Evolutionary conservation across 306 rosid genomes (phyloP).

Genomic region (Geum urbanum): DNA sequence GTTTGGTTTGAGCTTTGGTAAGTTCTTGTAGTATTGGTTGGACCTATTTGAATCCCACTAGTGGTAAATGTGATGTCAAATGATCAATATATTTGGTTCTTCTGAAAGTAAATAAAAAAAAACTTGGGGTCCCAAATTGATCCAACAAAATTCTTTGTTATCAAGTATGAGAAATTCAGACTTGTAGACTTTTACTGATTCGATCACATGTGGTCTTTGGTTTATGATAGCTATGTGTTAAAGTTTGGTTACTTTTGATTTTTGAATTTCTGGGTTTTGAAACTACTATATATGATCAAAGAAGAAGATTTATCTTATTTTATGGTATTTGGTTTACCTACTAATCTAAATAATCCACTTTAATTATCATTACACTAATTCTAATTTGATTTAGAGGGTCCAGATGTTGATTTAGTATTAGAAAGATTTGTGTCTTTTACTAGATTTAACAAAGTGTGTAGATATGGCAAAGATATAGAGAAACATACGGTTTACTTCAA

Average conservation of each 20-base stretch:
- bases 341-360: slow-evolving; percentile 1
- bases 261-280: not conserved
- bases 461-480: not conserved
- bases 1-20: not conserved
- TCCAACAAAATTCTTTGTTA: no score
- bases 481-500: no score
- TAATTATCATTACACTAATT: not conserved
- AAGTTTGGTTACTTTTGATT: not conserved
- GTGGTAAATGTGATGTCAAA: not conserved
- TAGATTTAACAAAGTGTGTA: not conserved
- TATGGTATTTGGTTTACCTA: slow-evolving; percentile 2
- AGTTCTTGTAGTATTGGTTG: slow-evolving; percentile 4
- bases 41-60: not conserved
- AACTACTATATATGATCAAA: not conserved
- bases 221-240: not conserved
- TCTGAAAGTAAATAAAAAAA: not conserved
- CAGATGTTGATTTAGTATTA: not conserved
- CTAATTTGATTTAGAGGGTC: not conserved
- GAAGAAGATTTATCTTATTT: not conserved
- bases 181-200: no score
- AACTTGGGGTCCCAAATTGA: not conserved
- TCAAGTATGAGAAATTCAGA: no score
- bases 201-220: not conserved
- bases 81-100: not conserved
- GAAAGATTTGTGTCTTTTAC: not conserved